Evolutionary conservation across 2,329 filamentous ascomycete genomes (phyloP).

Genomic region (Zymoseptoria passerinii): DNA sequence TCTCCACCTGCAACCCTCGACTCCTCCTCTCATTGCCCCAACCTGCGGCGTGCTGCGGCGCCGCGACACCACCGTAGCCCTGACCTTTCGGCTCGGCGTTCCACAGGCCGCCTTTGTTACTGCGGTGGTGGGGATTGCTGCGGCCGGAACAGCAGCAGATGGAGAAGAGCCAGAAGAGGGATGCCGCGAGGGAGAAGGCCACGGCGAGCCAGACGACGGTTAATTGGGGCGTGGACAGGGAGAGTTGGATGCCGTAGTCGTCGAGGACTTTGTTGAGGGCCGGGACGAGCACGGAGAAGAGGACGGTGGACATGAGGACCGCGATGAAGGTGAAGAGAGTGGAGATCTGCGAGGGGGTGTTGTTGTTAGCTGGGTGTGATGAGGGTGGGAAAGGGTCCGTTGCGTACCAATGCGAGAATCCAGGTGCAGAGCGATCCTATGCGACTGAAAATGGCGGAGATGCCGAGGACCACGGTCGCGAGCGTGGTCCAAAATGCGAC

Average conservation of each 20-base stretch:
- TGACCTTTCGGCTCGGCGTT: slow-evolving; percentile 24
- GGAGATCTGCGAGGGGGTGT: slow-evolving; percentile 38
- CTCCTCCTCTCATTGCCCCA: slow-evolving; percentile 8
- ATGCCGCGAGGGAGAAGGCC: slow-evolving; percentile 64
- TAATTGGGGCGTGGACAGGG: slow-evolving; percentile 62
- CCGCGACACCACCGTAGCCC: slow-evolving; percentile 16
- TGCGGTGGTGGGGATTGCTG: slow-evolving; percentile 39
- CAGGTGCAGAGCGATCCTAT: slow-evolving; percentile 76
- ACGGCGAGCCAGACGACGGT: slow-evolving; percentile 69
- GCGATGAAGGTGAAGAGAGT: slow-evolving; percentile 54
- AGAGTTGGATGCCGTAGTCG: slow-evolving; percentile 60
- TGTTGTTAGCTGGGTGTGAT: background rate
- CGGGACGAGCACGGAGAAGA: slow-evolving; percentile 61
- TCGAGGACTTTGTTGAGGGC: slow-evolving; percentile 59
- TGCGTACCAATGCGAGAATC: slow-evolving; percentile 60
- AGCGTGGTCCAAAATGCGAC: slow-evolving; percentile 62
- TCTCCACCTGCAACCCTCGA: slow-evolving; percentile 44
- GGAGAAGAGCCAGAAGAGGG: slow-evolving; percentile 85
- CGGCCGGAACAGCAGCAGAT: slow-evolving; percentile 83
- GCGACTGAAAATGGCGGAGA: slow-evolving; percentile 76
- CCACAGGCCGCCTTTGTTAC: slow-evolving; percentile 32
- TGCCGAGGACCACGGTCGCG: slow-evolving; percentile 65
- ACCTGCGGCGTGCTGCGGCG: background rate
- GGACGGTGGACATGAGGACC: slow-evolving; percentile 64
- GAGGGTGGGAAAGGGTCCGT: slow-evolving; percentile 17